Percentiles rank a stretch among this genome's conserved stretches.
phyloP scores from a whole-genome alignment of 169 alveolate species.

The Plasmodium gonderi region DNA sequence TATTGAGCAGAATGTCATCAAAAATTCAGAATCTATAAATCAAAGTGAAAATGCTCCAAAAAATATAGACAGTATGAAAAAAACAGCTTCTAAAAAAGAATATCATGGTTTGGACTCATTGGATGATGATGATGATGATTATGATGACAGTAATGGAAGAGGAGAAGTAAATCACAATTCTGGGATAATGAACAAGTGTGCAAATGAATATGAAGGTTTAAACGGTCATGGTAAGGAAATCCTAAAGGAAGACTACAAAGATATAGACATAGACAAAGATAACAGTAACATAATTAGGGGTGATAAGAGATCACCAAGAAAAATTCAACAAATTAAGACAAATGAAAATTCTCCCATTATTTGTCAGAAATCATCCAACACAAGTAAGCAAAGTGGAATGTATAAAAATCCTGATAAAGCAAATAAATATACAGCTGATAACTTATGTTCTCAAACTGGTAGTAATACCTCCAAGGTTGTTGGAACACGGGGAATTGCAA shows the following conservation, averaged over 20 bases:
- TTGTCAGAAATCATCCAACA: not conserved
- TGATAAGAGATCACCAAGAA: not conserved
- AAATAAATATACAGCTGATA: not conserved
- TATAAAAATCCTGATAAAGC: not conserved
- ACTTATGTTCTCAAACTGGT: not conserved
- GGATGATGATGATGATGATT: too few relatives aligned
- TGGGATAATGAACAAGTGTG: too few relatives aligned
- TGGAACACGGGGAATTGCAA: not conserved
- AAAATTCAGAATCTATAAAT: conserved; percentile 16
- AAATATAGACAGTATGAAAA: not conserved
- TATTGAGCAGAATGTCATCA: conserved; percentile 56
- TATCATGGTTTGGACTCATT: not conserved
- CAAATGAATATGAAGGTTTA: too few relatives aligned
- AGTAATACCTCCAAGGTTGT: not conserved
- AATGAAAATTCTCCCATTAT: not conserved
- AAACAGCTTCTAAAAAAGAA: not conserved
- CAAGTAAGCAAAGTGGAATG: not conserved
- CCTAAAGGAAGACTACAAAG: too few relatives aligned
- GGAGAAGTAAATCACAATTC: too few relatives aligned
- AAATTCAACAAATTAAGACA: not conserved
- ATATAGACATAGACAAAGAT: not conserved
- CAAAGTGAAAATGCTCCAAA: not conserved
- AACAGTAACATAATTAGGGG: not conserved
- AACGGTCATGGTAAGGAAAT: too few relatives aligned
- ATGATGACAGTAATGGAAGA: too few relatives aligned